These are phyloP conservation scores for Penicillium sp. DNA, from an alignment of 2,329 filamentous ascomycete species.

Conservation along the genomic window DNA sequence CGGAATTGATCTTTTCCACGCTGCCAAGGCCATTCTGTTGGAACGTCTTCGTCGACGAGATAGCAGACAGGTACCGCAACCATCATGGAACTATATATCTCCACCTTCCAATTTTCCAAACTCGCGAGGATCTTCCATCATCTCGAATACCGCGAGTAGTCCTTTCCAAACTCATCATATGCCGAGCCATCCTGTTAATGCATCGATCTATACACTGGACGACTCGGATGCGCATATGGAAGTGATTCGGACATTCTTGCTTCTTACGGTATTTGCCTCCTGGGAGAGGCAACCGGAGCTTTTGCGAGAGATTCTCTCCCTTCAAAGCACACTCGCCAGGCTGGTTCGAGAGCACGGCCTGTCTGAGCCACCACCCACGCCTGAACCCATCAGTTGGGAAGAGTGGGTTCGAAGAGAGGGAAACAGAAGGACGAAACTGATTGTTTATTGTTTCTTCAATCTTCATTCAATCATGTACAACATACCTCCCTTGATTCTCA, in stretches of 20 bases:
- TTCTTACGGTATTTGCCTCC: slow-evolving; percentile 63
- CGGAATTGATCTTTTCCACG: slow-evolving; percentile 62
- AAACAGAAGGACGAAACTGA: slow-evolving; percentile 58
- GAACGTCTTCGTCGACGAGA: slow-evolving; percentile 57
- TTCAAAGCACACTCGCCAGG: slow-evolving; percentile 61
- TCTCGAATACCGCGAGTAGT: slow-evolving; percentile 48
- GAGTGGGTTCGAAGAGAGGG: slow-evolving; percentile 60
- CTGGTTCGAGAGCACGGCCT: slow-evolving; percentile 60
- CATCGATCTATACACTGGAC: slow-evolving; percentile 40
- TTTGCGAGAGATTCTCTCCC: slow-evolving; percentile 60
- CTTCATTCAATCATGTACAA: slow-evolving; percentile 66
- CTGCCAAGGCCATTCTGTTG: slow-evolving; percentile 58
- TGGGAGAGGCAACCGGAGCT: slow-evolving; percentile 64
- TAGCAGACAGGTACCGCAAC: slow-evolving; percentile 47
- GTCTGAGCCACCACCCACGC: slow-evolving; percentile 33
- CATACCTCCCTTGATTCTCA: slow-evolving; percentile 62
- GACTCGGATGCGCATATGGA: slow-evolving; percentile 55
- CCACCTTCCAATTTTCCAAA: slow-evolving; percentile 42
- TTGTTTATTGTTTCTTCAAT: slow-evolving; percentile 63
- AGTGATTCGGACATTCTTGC: slow-evolving; percentile 54
- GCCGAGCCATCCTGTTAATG: slow-evolving; percentile 34
- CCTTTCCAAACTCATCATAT: slow-evolving; percentile 48
- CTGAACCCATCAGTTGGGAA: slow-evolving; percentile 54
- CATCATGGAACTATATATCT: slow-evolving; percentile 48
- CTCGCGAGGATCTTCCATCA: slow-evolving; percentile 46